Evolutionary conservation across 306 rosid species (phyloP), one percentile per base, ranked within the genome.

Genomic region (Pyrus pyrifolia): DNA sequence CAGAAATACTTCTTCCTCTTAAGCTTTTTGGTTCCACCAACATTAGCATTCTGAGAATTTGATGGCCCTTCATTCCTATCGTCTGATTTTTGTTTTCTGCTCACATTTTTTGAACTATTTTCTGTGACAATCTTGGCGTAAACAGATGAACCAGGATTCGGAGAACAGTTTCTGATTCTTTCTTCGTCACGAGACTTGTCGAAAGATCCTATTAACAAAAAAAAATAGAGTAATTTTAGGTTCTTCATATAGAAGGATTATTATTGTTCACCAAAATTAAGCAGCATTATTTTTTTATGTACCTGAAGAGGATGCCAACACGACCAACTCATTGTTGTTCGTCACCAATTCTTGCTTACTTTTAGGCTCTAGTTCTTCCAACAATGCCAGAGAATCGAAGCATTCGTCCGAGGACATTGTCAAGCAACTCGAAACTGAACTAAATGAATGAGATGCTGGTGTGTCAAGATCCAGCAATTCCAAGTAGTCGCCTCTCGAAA

Each of bases 341-440:
- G 30, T 79, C 12, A 11, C 63, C 61, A 5, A 31, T 22, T 65
- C 70, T 8, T n/a, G 73, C 49, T 53, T 63, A 55, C 55, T 55
- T 52, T 60, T 70, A 6, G 53, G 33, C 45, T 82, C 83, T 67
- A 77, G 35, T 55, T 77, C 84, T 45, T 61, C 60, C 78, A 84
- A 78, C 66, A 87, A 45, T 10, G 60, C 86, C 65, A 73, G 58
- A 2, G 68, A 17, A 77, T 81, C 88, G 22, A 87, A 87, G 44
- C 63, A 70, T 67, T 81, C 86, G n/a, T 71, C 84, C 5, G 88
- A 87, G 3, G 88, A 77, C 71, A 77, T 74, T 9, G 83, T 76
- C 77, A 80, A 1, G 69, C 88, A 79, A 74, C 90, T 84, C 8
- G 90, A 86, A 64, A 57, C 83, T 35, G 88, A 84, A 58, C 90